phyloP scores from a whole-genome alignment of 176 grass and related monocot genomes.

The Oryza meridionalis region DNA sequence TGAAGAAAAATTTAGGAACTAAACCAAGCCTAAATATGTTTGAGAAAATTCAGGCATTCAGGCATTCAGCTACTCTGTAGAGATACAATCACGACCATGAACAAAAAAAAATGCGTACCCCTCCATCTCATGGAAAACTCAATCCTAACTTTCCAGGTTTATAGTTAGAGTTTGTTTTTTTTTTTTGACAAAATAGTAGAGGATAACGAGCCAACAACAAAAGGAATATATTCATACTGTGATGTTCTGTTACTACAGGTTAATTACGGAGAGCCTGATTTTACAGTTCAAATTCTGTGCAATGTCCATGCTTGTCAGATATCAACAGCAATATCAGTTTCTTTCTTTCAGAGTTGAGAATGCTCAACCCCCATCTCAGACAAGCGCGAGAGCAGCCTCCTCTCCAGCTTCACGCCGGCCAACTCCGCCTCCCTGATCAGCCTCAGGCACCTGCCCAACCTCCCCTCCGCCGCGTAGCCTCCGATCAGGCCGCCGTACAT shows the following conservation, averaged over 20 bases:
- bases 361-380: slow-evolving; percentile 18
- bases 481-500: slow-evolving; percentile 69
- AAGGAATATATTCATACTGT: neutral
- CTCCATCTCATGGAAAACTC: too few species aligned
- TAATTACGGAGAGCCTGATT: neutral
- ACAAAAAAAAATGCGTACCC: neutral
- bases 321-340: neutral
- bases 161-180: too few species aligned
- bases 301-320: neutral
- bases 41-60: too few species aligned
- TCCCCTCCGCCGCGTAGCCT: slow-evolving; percentile 51
- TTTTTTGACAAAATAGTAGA: neutral
- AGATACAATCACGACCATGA: neutral
- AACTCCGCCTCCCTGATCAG: slow-evolving; percentile 65
- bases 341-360: neutral
- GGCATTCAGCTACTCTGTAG: neutral
- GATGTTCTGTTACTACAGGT: too few species aligned
- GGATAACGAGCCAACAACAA: neutral
- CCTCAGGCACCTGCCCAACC: slow-evolving; percentile 64
- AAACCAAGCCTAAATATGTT: too few species aligned
- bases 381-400: slow-evolving; percentile 39
- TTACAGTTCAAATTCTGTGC: neutral
- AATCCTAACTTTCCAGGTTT: too few species aligned
- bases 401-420: slow-evolving; percentile 58
- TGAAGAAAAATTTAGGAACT: too few species aligned